Evolutionary conservation across 257 asterid species (phyloP).

Genomic region (Solanum piurae): DNA sequence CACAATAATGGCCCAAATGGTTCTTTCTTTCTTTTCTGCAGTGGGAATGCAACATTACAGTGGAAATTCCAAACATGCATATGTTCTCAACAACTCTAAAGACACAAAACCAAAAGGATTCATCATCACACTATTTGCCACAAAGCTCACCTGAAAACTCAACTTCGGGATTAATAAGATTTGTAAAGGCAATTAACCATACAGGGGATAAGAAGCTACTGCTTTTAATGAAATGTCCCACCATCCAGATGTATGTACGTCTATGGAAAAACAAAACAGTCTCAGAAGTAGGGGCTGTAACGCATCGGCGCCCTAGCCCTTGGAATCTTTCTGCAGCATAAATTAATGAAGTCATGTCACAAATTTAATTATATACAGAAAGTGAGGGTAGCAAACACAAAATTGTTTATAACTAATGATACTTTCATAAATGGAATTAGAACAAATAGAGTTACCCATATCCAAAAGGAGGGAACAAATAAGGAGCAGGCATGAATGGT

Average conservation of each 20-base stretch:
- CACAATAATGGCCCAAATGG: background rate
- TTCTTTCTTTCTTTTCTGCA: background rate
- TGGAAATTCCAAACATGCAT: background rate
- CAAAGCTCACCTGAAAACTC: background rate
- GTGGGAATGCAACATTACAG: background rate
- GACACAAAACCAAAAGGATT: background rate
- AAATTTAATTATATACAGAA: background rate
- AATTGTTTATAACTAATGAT: background rate
- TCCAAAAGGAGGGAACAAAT: slow-evolving; percentile 70
- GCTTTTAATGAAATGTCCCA: background rate
- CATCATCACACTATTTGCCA: background rate
- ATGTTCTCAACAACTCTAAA: background rate
- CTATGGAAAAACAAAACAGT: background rate
- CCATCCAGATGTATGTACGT: background rate
- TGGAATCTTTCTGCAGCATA: slow-evolving; percentile 49
- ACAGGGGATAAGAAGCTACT: background rate
- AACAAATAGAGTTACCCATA: slow-evolving; percentile 33
- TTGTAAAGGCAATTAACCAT: background rate
- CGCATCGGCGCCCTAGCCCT: slow-evolving; percentile 65
- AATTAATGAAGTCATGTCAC: background rate
- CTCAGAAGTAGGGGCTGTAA: slow-evolving; percentile 54
- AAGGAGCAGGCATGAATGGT: slow-evolving; percentile 52
- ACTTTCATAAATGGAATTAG: background rate
- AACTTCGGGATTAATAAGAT: background rate
- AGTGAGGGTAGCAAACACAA: background rate